Conservation (phyloP, 192 early-diverging fungal genomes). For the Coemansia javaensis region DNA sequence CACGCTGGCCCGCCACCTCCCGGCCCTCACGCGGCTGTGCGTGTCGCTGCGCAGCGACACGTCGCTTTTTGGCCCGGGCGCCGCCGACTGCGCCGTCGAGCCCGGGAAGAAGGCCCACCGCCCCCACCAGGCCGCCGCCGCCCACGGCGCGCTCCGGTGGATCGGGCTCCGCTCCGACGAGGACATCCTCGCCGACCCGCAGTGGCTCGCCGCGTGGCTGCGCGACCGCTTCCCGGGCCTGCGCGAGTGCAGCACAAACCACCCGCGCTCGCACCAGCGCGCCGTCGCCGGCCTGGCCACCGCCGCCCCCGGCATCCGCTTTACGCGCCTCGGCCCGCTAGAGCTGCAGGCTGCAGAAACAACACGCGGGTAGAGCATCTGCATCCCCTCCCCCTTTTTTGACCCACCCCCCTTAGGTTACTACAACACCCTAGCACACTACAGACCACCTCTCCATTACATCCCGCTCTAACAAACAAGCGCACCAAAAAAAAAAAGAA, state of each 20-base stretch:
- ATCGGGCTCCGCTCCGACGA: slow-evolving; percentile 34
- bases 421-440: too few relatives aligned
- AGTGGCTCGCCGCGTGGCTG: slow-evolving; percentile 36
- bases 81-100: background rate
- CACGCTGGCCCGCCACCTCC: slow-evolving; percentile 28
- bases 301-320: slow-evolving; percentile 18
- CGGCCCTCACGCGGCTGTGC: slow-evolving; percentile 18
- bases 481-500: too few relatives aligned
- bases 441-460: too few relatives aligned
- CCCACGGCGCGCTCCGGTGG: slow-evolving; percentile 15
- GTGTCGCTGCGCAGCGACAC: slow-evolving; percentile 37
- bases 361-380: background rate
- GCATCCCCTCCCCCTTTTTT: too few relatives aligned
- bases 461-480: too few relatives aligned
- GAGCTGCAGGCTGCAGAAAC: slow-evolving; percentile 24
- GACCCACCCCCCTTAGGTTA: too few relatives aligned
- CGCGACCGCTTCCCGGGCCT: slow-evolving; percentile 28
- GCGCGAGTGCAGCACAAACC: slow-evolving; percentile 38
- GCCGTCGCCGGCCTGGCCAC: slow-evolving; percentile 20
- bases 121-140: slow-evolving; percentile 2
- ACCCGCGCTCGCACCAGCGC: slow-evolving; percentile 29
- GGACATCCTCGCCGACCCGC: slow-evolving; percentile 33
- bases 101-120: background rate
- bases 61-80: background rate
- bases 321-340: slow-evolving; percentile 31